phyloP scores from a whole-genome alignment of 768 basidiomycete species.

The Leccinum uliginosum region DNA sequence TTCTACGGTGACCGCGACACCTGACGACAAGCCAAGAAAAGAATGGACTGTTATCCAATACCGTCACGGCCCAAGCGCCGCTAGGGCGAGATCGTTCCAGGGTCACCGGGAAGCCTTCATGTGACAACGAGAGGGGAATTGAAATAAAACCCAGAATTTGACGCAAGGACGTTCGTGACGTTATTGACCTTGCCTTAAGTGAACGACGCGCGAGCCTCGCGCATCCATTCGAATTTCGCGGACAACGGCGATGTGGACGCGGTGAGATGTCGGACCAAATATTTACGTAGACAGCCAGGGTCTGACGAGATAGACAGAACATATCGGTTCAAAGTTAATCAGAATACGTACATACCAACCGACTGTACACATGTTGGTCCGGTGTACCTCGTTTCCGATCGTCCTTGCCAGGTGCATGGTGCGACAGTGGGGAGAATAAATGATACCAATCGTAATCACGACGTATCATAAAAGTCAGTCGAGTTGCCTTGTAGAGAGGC shows the following conservation, averaged over 20 bases:
- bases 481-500: background rate
- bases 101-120: background rate
- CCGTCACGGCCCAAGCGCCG: background rate
- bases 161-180: conserved; percentile 1
- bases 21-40: background rate
- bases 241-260: conserved; percentile 1
- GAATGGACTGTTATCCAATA: background rate
- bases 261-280: background rate
- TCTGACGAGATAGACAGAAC: background rate
- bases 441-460: background rate
- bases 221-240: conserved; percentile 5
- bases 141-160: background rate
- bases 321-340: background rate
- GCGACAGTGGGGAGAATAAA: background rate
- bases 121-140: background rate
- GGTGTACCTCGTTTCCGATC: background rate
- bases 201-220: conserved; percentile 17
- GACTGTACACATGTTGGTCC: background rate
- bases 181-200: conserved; percentile 10
- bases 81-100: conserved; percentile 11
- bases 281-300: background rate
- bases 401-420: background rate
- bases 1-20: background rate
- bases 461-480: background rate
- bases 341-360: background rate